phyloP scores from a whole-genome alignment of 2,329 filamentous ascomycete genomes.

The Stemphylium lycopersici region DNA sequence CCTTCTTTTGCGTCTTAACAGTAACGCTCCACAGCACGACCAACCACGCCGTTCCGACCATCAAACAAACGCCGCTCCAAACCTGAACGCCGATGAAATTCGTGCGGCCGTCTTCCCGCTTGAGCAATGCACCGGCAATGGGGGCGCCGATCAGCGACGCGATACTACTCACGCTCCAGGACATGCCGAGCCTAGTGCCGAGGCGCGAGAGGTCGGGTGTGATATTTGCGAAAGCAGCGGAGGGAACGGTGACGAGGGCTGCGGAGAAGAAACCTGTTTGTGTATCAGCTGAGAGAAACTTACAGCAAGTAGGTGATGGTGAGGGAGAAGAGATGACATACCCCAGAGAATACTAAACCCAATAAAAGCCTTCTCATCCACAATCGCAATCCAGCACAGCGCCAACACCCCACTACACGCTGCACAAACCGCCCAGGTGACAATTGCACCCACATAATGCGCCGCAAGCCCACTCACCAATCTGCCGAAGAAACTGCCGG shows the following conservation, averaged over 20 bases:
- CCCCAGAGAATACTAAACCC: conserved; percentile 47
- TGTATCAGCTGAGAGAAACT: too few species aligned
- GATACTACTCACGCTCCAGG: conserved; percentile 45
- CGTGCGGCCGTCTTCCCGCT: conserved; percentile 24
- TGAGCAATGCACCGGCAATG: conserved; percentile 44
- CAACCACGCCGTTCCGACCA: conserved; percentile 37
- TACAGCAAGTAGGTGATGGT: too few species aligned
- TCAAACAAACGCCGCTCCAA: conserved; percentile 45
- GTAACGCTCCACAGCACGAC: conserved; percentile 35
- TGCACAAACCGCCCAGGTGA: conserved; percentile 44
- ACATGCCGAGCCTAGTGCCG: conserved; percentile 47
- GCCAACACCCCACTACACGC: conserved; percentile 36
- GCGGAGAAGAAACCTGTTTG: conserved; percentile 50
- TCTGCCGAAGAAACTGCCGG: conserved; percentile 45
- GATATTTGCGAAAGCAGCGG: conserved; percentile 46
- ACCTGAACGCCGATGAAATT: conserved; percentile 44
- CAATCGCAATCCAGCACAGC: conserved; percentile 43
- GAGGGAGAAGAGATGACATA: conserved; percentile 19
- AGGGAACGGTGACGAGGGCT: conserved; percentile 46
- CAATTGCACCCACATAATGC: conserved; percentile 41
- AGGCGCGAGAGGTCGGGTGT: conserved; percentile 45
- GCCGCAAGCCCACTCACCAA: conserved; percentile 38
- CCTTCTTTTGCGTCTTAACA: conserved; percentile 31
- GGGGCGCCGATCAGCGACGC: conserved; percentile 46
- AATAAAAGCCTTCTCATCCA: conserved; percentile 35